These are phyloP conservation scores for Hypomyces perniciosus DNA, from an alignment of 2,329 filamentous ascomycete genomes.

Conservation along the genomic window DNA sequence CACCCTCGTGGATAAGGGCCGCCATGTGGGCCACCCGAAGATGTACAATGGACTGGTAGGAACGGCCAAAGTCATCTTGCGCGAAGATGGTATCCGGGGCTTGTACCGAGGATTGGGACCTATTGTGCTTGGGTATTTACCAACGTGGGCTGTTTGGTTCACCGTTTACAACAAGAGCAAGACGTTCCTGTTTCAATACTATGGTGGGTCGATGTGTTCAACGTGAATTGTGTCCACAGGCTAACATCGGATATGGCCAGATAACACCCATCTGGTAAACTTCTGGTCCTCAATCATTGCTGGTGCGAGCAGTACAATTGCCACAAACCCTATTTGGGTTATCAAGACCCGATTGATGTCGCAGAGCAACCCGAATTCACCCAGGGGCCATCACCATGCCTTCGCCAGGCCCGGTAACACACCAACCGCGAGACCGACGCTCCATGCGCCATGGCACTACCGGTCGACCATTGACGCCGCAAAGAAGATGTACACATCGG, in stretches of 20 bases:
- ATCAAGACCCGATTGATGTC: conserved; percentile 99
- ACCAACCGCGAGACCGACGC: conserved; percentile 47
- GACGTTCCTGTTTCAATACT: conserved; percentile 60
- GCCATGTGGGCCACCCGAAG: conserved; percentile 45
- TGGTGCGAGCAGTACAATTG: conserved; percentile 85
- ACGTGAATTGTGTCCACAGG: conserved; percentile 10
- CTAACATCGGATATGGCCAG: conserved; percentile 33
- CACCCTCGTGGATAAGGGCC: conserved; percentile 42
- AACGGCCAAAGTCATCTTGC: conserved; percentile 79
- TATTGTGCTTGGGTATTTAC: conserved; percentile 91
- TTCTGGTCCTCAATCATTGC: conserved; percentile 88
- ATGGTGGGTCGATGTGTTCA: conserved; percentile 42
- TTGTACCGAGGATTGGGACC: conserved; percentile 91
- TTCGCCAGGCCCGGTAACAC: conserved; percentile 47
- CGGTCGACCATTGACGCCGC: conserved; percentile 83
- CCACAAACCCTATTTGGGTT: conserved; percentile 98
- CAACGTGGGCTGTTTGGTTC: conserved; percentile 98
- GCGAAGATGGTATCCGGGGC: conserved; percentile 79
- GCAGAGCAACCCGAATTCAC: conserved; percentile 55
- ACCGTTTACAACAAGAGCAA: conserved; percentile 92
- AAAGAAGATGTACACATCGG: conserved; percentile 88
- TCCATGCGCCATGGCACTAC: conserved; percentile 83
- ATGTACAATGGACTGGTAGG: conserved; percentile 84
- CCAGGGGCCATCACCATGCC: conserved; percentile 39
- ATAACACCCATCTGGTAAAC: conserved; percentile 71